A percentile compares a stretch with the other conserved stretches of the same genome.
Evolutionary conservation across 83 land plant genomes (phyloP).

Genomic region (Larix sibirica): DNA sequence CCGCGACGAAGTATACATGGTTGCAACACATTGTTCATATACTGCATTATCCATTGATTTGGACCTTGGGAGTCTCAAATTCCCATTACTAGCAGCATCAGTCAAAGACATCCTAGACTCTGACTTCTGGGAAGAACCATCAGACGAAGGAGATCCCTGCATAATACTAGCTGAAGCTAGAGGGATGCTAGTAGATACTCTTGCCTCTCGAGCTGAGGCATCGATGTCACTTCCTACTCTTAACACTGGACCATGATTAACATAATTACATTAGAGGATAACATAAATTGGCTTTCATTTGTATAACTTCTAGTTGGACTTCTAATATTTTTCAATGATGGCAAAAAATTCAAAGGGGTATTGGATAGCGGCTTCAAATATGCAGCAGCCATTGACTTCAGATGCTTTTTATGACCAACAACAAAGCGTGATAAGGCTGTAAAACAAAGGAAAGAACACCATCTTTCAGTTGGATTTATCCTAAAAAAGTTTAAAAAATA

Average conservation of each 20-base stretch:
- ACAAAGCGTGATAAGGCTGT: slow-evolving; percentile 91
- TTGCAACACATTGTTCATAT: slow-evolving; percentile 74
- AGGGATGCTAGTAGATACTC: slow-evolving; percentile 62
- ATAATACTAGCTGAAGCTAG: slow-evolving; percentile 58
- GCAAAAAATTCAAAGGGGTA: slow-evolving; percentile 46
- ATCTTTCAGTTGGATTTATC: not conserved
- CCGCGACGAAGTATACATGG: slow-evolving; percentile 74
- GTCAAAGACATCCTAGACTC: slow-evolving; percentile 52
- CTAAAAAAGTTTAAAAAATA: not conserved
- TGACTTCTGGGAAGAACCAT: slow-evolving; percentile 73
- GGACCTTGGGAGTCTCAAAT: slow-evolving; percentile 41
- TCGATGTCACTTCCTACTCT: slow-evolving; percentile 47
- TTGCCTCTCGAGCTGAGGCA: slow-evolving; percentile 40
- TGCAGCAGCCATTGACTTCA: slow-evolving; percentile 81
- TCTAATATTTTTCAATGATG: slow-evolving; percentile 40
- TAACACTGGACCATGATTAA: slow-evolving; percentile 40
- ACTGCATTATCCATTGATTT: slow-evolving; percentile 69
- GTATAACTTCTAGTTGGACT: slow-evolving; percentile 41
- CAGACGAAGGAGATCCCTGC: slow-evolving; percentile 81
- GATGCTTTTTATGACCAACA: slow-evolving; percentile 75
- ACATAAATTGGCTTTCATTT: slow-evolving; percentile 38
- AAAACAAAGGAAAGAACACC: slow-evolving; percentile 5
- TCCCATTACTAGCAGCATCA: slow-evolving; percentile 73
- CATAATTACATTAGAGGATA: slow-evolving; percentile 37
- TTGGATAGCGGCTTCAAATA: slow-evolving; percentile 83